Base-by-base conservation (phyloP, 2,329 filamentous ascomycete species). In the Aureobasidium sp. region DNA sequence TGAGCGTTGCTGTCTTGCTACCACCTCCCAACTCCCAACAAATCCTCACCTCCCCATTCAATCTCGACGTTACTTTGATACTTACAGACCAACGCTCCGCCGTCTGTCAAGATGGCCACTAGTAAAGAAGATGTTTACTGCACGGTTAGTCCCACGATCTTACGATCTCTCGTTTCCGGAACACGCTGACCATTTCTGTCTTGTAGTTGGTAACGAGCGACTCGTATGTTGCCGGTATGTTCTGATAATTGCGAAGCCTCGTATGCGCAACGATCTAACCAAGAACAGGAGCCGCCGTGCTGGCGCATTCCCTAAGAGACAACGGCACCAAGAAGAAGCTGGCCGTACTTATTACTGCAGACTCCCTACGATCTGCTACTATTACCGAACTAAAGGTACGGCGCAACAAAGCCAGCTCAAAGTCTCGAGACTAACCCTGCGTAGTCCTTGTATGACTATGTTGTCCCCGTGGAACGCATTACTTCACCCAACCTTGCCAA, bases 231-330 rank as follows among this genome's bases (percentile, higher is more conserved):
- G 93, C 94, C 74, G 92, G 92, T 95, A 80, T 70, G 77, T 52
- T 31, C 48, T 64, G 64, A 63, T 11, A 49, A 34, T 31, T 9
- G 29, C 60, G 12, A 20, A 55, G 41, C 36, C 22, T 14, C n/a
- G 22, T 27, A 42, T 34, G 22, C 39, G 39, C 68, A 52, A 68
- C 63, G n/a, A 36, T n/a, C 31, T 60, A 60, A 60, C 36, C 17
- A 22, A 65, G 52, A 67, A 41, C 68, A 96, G 93, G 94, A 74
- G 93, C 92, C 64, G 85, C 94, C 69, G 92, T 99, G 51, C 86
- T 99, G 66, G 92, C 91, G 65, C 92, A 97, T 79, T 97, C 94
- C 37, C 80, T 99, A 62, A 89, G 90, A 76, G 94, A 99, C 87
- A 88, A 86, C 69, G 90, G 90, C 62, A 90, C 92, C 41, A 86